Evolutionary conservation across 1,284 basidiomycete species (phyloP).

Genomic region (Leucoagaricus sp.): DNA sequence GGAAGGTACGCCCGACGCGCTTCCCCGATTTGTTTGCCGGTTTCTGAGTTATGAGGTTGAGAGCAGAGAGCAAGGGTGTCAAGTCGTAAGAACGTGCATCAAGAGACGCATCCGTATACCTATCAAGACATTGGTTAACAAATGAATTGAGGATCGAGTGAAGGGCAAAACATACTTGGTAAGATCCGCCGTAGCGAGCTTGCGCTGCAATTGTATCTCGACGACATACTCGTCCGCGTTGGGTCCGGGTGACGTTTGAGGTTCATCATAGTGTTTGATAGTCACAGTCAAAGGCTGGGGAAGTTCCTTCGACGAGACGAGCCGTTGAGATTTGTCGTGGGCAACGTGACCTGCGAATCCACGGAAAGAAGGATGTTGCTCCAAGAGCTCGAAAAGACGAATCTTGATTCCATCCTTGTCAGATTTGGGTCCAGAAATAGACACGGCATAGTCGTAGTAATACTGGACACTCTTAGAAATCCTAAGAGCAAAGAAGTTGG

Average conservation of each 20-base stretch:
- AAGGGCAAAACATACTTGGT: slow-evolving; percentile 14
- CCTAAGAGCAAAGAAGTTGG: slow-evolving; percentile 66
- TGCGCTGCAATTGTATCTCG: slow-evolving; percentile 44
- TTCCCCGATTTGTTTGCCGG: slow-evolving; percentile 53
- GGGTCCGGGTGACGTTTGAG: slow-evolving; percentile 39
- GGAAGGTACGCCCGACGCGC: slow-evolving; percentile 53
- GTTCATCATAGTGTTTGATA: slow-evolving; percentile 55
- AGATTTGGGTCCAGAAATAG: slow-evolving; percentile 33
- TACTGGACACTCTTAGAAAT: slow-evolving; percentile 39
- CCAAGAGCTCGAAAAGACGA: slow-evolving; percentile 61
- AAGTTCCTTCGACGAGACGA: slow-evolving; percentile 55
- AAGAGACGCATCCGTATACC: slow-evolving; percentile 49
- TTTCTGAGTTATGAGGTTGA: slow-evolving; percentile 65
- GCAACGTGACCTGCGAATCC: slow-evolving; percentile 50
- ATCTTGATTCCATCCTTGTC: slow-evolving; percentile 48
- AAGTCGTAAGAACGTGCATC: slow-evolving; percentile 44
- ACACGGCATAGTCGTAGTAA: slow-evolving; percentile 61
- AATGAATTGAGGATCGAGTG: not conserved
- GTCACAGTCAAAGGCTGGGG: slow-evolving; percentile 53
- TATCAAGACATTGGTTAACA: slow-evolving; percentile 24
- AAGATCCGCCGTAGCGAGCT: slow-evolving; percentile 44
- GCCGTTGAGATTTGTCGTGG: slow-evolving; percentile 58
- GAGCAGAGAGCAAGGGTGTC: slow-evolving; percentile 54
- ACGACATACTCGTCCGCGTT: slow-evolving; percentile 51
- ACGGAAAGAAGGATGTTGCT: slow-evolving; percentile 41